A percentile compares a stretch with the other conserved stretches of the same genome.
These are phyloP conservation scores for Orbilia quercus DNA, from an alignment of 2,329 filamentous ascomycete species.

Conservation along the genomic window DNA sequence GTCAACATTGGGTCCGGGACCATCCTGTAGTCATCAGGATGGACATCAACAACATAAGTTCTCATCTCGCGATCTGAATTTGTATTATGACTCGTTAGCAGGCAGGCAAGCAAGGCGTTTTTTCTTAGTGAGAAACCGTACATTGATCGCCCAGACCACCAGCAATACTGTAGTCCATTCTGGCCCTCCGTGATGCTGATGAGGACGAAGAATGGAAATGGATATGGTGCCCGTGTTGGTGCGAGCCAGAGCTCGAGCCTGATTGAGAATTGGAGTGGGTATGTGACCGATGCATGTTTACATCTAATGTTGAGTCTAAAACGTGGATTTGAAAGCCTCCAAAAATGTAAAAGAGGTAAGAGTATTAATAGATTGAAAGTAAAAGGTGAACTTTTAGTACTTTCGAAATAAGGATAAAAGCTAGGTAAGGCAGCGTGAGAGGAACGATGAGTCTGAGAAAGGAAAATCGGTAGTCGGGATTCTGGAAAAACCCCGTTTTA, in stretches of 20 bases:
- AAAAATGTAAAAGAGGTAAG: not conserved
- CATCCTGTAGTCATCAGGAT: conserved; percentile 33
- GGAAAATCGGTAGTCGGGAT: not conserved
- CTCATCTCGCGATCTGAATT: conserved; percentile 39
- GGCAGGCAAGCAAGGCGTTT: not conserved
- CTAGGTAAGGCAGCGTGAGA: not conserved
- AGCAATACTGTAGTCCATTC: conserved; percentile 38
- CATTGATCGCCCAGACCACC: conserved; percentile 40
- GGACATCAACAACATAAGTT: conserved; percentile 38
- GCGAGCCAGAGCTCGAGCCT: conserved; percentile 13
- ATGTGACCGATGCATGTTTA: conserved; percentile 31
- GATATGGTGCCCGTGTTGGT: conserved; percentile 8
- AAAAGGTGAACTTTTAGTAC: no score
- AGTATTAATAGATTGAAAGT: no score
- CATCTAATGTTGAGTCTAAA: not conserved
- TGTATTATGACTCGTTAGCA: conserved; percentile 39
- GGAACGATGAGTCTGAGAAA: conserved; percentile 3
- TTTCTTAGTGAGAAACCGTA: conserved; percentile 16
- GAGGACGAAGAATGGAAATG: conserved; percentile 18
- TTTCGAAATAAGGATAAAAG: not conserved
- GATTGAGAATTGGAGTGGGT: conserved; percentile 19
- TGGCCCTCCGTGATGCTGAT: not conserved
- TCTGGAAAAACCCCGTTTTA: conserved; percentile 3
- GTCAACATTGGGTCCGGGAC: conserved; percentile 45
- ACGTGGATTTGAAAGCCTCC: not conserved